These are phyloP conservation scores for Aphanomyces stellatus DNA, from an alignment of 352 stramenopile species.

Conservation along the genomic window DNA sequence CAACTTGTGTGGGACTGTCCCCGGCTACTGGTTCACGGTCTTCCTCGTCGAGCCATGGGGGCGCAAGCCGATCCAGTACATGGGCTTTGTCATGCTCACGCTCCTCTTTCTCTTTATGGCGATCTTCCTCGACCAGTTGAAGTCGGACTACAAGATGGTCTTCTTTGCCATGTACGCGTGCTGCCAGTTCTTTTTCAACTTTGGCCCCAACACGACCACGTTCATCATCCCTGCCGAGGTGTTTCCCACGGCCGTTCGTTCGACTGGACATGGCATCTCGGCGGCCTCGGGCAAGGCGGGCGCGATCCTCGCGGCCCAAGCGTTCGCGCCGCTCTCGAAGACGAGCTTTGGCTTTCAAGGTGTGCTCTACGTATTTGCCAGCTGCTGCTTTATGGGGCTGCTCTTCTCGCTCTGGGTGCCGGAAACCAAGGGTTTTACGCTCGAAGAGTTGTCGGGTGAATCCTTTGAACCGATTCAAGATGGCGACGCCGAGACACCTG, in stretches of 20 bases:
- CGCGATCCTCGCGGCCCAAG: conserved; percentile 48
- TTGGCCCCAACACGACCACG: conserved; percentile 70
- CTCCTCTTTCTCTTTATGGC: conserved; percentile 43
- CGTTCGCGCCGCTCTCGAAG: conserved; percentile 39
- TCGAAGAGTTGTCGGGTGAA: conserved; percentile 31
- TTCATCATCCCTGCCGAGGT: conserved; percentile 83
- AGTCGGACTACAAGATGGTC: conserved; percentile 26
- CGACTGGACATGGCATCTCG: conserved; percentile 75
- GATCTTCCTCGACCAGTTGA: conserved; percentile 39
- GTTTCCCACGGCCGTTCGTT: conserved; percentile 73
- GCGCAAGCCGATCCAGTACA: conserved; percentile 52
- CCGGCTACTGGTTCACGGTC: conserved; percentile 59
- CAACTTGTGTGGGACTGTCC: conserved; percentile 41
- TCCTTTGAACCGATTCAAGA: neutral
- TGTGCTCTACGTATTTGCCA: conserved; percentile 40
- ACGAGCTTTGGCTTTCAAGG: conserved; percentile 34
- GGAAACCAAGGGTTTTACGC: conserved; percentile 39
- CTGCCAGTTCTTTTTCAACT: conserved; percentile 57
- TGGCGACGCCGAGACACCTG: neutral
- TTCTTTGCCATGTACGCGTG: conserved; percentile 47
- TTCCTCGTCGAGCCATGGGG: conserved; percentile 45
- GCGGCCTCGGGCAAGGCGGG: conserved; percentile 65
- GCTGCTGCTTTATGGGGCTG: conserved; percentile 36
- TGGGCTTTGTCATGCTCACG: conserved; percentile 38
- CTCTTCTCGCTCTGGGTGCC: conserved; percentile 44